Evolutionary conservation across 305 asterid genomes (phyloP).

Genomic region (Plantago lanceolata): DNA sequence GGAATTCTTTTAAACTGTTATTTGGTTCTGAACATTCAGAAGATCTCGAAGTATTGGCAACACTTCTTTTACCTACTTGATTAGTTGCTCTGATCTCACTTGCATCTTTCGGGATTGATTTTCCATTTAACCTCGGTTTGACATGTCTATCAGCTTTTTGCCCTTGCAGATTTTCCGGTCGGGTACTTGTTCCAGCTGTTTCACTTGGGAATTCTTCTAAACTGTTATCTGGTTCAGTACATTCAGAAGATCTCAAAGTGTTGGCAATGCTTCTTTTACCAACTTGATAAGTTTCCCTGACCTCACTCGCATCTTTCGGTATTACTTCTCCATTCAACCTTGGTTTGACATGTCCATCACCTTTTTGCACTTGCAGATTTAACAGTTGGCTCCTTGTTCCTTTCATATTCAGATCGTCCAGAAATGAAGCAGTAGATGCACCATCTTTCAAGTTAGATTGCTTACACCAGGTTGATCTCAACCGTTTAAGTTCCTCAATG

Average conservation of each 20-base stretch:
- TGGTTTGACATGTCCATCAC: too few relatives aligned
- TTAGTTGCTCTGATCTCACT: too few relatives aligned
- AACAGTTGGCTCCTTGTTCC: background rate
- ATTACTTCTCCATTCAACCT: background rate
- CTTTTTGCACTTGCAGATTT: too few relatives aligned
- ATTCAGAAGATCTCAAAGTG: slow-evolving; percentile 18
- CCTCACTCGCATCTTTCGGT: background rate
- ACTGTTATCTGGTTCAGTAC: slow-evolving; percentile 28
- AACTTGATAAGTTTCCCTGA: background rate
- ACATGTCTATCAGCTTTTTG: too few relatives aligned
- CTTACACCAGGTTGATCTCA: slow-evolving; percentile 26
- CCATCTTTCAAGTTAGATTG: slow-evolving; percentile 14
- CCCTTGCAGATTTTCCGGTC: too few relatives aligned
- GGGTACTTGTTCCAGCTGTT: slow-evolving; percentile 23
- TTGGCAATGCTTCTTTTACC: background rate
- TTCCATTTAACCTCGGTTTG: too few relatives aligned
- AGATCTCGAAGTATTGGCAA: background rate
- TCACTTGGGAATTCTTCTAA: slow-evolving; percentile 42
- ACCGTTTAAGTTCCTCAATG: slow-evolving; percentile 32
- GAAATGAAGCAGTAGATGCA: background rate
- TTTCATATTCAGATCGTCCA: slow-evolving; percentile 6
- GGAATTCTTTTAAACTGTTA: slow-evolving; percentile 38
- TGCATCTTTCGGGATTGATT: too few relatives aligned
- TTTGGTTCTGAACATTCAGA: slow-evolving; percentile 29
- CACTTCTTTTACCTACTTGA: too few relatives aligned